Evolutionary conservation across 805 yeast species (phyloP).

Genomic region (Wickerhamiella australiensis): DNA sequence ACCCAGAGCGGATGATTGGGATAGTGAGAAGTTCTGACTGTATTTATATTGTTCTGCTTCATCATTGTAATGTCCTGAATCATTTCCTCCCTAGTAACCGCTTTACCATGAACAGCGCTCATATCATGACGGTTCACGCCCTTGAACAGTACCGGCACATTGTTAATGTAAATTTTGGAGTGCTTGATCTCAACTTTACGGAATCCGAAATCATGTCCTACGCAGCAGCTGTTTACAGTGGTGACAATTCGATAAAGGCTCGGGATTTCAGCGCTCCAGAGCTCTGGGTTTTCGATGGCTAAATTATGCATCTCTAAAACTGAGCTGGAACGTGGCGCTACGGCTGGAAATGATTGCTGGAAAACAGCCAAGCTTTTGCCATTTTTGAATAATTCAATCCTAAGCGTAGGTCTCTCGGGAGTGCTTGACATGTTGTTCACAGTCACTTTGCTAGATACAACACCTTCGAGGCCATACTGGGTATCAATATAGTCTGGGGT

Average conservation of each 20-base stretch:
- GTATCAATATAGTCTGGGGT: slow-evolving; percentile 22
- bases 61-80: slow-evolving; percentile 27
- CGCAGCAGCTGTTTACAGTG: slow-evolving; percentile 13
- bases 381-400: background rate
- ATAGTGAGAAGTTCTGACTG: slow-evolving; percentile 31
- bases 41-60: slow-evolving; percentile 31
- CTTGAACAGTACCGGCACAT: slow-evolving; percentile 24
- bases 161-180: slow-evolving; percentile 27
- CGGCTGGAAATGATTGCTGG: background rate
- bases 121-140: slow-evolving; percentile 33
- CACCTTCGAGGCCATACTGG: slow-evolving; percentile 13
- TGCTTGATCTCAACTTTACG: slow-evolving; percentile 24
- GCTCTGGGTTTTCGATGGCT: slow-evolving; percentile 20
- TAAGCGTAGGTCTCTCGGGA: background rate
- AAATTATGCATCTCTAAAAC: background rate
- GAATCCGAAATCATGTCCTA: slow-evolving; percentile 22
- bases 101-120: slow-evolving; percentile 29
- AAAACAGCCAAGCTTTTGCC: background rate
- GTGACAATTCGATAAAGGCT: slow-evolving; percentile 24
- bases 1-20: slow-evolving; percentile 30
- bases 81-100: slow-evolving; percentile 29
- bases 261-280: slow-evolving; percentile 32
- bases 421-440: slow-evolving; percentile 8
- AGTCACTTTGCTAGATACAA: slow-evolving; percentile 11
- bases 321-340: background rate